A percentile compares a stretch with the other conserved stretches of the same genome.
These are phyloP conservation scores for Begonia peltatifolia DNA, from an alignment of 306 rosid genomes.

Conservation along the genomic window DNA sequence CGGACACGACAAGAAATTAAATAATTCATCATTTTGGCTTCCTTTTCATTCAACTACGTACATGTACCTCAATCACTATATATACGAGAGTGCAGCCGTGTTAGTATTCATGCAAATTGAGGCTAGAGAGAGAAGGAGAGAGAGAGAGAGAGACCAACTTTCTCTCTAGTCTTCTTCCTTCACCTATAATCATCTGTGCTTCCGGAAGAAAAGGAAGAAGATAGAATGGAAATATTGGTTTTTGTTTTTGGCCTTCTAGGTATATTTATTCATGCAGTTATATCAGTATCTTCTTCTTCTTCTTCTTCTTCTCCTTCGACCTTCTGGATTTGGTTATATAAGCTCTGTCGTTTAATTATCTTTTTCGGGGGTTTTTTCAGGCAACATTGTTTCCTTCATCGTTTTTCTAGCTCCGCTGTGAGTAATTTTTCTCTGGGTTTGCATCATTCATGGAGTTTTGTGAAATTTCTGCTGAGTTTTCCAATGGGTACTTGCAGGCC, in stretches of 20 bases:
- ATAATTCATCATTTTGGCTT: too few relatives aligned
- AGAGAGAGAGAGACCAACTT: background rate
- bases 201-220: too few relatives aligned
- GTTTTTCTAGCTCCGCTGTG: constrained; percentile 87
- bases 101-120: background rate
- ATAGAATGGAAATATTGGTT: background rate
- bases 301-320: too few relatives aligned
- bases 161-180: too few relatives aligned
- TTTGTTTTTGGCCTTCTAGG: constrained; percentile 3
- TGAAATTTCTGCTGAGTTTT: background rate
- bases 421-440: constrained; percentile 14
- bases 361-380: constrained; percentile 13
- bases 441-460: background rate
- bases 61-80: too few relatives aligned
- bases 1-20: too few relatives aligned
- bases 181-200: too few relatives aligned
- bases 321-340: too few relatives aligned
- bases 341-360: too few relatives aligned
- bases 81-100: constrained; percentile 4
- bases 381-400: constrained; percentile 55
- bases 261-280: background rate
- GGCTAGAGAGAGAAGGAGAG: background rate
- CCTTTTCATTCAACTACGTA: too few relatives aligned
- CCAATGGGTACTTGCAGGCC: constrained; percentile 24
- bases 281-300: too few relatives aligned